phyloP scores from a whole-genome alignment of 805 yeast species.

The Kuraishia capsulata region DNA sequence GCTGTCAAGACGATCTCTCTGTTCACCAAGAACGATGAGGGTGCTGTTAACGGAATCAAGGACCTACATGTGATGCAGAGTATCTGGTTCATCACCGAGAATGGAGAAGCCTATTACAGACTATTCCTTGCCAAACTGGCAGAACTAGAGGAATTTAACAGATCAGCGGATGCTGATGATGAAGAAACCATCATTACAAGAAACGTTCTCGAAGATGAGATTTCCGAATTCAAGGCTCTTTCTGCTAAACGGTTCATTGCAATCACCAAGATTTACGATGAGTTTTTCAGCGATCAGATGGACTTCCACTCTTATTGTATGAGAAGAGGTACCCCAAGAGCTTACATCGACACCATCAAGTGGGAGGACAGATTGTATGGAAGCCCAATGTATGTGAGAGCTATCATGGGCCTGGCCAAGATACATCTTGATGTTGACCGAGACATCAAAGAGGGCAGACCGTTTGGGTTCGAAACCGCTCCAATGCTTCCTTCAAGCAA shows the following conservation, averaged over 20 bases:
- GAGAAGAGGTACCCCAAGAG: conserved; percentile 84
- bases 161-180: conserved; percentile 7
- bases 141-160: conserved; percentile 7
- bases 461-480: background rate
- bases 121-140: conserved; percentile 29
- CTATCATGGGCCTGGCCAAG: conserved; percentile 52
- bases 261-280: conserved; percentile 57
- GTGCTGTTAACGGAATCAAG: conserved; percentile 72
- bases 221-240: conserved; percentile 49
- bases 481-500: conserved; percentile 5
- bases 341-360: conserved; percentile 62
- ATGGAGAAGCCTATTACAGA: conserved; percentile 75
- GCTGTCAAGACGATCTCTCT: conserved; percentile 68
- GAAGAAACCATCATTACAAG: conserved; percentile 20
- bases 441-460: conserved; percentile 8
- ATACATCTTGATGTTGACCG: conserved; percentile 36
- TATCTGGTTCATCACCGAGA: conserved; percentile 79
- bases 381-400: conserved; percentile 66
- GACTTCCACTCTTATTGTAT: conserved; percentile 93
- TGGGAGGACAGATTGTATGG: conserved; percentile 78
- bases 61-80: conserved; percentile 87
- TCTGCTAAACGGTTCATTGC: conserved; percentile 73
- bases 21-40: conserved; percentile 81
- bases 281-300: conserved; percentile 73
- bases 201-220: conserved; percentile 31